Base-by-base conservation (phyloP, 2,329 filamentous ascomycete genomes). In the Microdochium paspali region DNA sequence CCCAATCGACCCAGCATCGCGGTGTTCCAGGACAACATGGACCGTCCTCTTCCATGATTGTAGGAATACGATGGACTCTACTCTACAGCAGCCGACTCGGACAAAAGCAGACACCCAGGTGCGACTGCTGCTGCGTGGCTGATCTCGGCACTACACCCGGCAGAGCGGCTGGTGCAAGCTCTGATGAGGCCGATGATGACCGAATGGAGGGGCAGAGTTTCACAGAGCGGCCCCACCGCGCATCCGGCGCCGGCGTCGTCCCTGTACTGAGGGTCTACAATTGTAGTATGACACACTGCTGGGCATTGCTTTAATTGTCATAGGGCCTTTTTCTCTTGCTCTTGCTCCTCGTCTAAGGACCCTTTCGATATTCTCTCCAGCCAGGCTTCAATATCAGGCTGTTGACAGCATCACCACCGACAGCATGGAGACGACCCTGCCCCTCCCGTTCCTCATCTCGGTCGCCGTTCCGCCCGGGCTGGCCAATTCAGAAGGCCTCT, bases 351-450 rank as follows among this genome's bases (percentile, higher is more conserved):
- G 18, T 10, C 10, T 12, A n/a, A 18, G 35, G 35, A 21, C 35
- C 35, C 35, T 28, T 40, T 20, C 35, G 18, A 40, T 12, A 21
- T 40, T 20, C 5, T 9, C 18, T 40, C 35, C 18, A 9, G 13
- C 26, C 26, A 6, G 23, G n/a, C 4, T 18, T 6, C 35, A 40
- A 20, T 3, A 40, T 40, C n/a, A 15, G 10, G 10, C 23, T 20
- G 35, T 3, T 40, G 3, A 23, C 26, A 28, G 10, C 15, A 21
- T 24, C 23, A 24, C 26, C 44, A 40, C n/a, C 35, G 25, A 50
- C 60, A 61, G 50, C 51, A 84, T 84, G 80, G 81, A 84, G 64
- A 80, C 79, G 25, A 80, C 75, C 50, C 70, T 83, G 21, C 78
- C 80, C 10, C 66, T 84, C 46, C 81, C 80, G 23, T 83, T 84